Evolutionary conservation across 2,329 filamentous ascomycete species (phyloP).

Genomic region (Sporothrix sp.): DNA sequence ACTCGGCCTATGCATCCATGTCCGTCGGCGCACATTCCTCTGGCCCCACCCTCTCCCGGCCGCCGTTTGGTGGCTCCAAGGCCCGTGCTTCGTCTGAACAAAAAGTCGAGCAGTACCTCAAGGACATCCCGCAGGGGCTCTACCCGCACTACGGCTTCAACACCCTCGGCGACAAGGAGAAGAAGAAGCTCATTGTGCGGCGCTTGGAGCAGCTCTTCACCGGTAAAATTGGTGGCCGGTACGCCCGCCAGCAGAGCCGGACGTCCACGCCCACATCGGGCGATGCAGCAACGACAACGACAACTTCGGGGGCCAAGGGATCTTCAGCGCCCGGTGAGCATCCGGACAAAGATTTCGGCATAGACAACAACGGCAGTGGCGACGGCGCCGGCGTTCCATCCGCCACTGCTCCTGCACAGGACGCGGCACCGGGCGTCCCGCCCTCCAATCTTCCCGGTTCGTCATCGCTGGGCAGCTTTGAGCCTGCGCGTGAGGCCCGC

Average conservation of each 20-base stretch:
- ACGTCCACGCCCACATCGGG: not conserved
- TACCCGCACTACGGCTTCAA: constrained; percentile 44
- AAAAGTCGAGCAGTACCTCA: constrained; percentile 59
- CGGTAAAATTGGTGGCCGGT: constrained; percentile 47
- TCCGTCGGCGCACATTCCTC: constrained; percentile 41
- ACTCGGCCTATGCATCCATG: constrained; percentile 62
- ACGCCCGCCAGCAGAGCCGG: constrained; percentile 24
- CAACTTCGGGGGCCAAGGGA: no score
- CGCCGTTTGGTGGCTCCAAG: constrained; percentile 26
- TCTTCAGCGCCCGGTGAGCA: no score
- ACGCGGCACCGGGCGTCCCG: no score
- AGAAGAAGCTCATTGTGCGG: constrained; percentile 66
- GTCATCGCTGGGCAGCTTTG: not conserved
- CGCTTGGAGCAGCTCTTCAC: constrained; percentile 75
- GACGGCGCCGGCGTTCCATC: not conserved
- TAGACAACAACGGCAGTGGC: no score
- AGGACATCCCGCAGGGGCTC: constrained; percentile 61
- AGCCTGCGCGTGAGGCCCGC: constrained; percentile 35
- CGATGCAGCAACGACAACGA: not conserved
- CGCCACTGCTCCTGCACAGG: not conserved
- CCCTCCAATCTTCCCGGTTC: not conserved
- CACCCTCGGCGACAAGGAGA: constrained; percentile 60
- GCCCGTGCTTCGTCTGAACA: constrained; percentile 39
- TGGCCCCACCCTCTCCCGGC: constrained; percentile 30
- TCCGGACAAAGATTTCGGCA: no score